Base-by-base conservation (phyloP, 2,329 filamentous ascomycete genomes). In the Helminthosporium solani region DNA sequence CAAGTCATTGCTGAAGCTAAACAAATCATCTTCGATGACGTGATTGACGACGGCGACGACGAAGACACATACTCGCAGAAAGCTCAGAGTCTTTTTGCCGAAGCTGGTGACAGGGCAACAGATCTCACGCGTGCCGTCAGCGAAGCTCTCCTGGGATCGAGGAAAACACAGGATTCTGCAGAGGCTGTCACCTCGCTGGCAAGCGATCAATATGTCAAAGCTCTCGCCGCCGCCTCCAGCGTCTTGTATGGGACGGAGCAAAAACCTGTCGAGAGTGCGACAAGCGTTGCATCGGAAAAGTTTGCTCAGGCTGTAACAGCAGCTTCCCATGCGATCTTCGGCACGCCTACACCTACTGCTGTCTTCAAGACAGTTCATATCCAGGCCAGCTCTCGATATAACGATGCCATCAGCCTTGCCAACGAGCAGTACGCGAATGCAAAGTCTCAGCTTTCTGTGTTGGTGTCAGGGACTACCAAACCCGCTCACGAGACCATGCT, bases 401-500 rank as follows among this genome's bases (percentile, higher is more conserved):
- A 78, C 7, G 78, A 79, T 19, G 87, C 87, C 16, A 69, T 87
- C 8, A 80, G 79, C 34, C 74, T 78, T 33, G 88, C 87, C 3
- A 81, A 82, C n/a, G 76, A 82, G 33, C 83, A 86, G 43, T 88
- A 88, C 56, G 57, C 63, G 27, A 81, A 82, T 18, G 87, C 86
- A 8, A 81, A 84, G 58, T 85, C 85, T 1, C 76, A 82, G 20
- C 75, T 87, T 2, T 88, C 85, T 1, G 79, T 76, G 3, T 80
- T 88, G 58, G 78, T 89, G 31, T 83, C 81, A 21, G 86, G 86
- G 25, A 83, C 83, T 19, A 81, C 85, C 1, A 81, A 86, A 60
- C 86, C 87, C 7, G 78, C 81, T 3, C 84, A 90, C 50, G 76
- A 88, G 56, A 76, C 88, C 50, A 79, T 90, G 64, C 73, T 88